Evolutionary conservation across 768 basidiomycete species (phyloP).

Genomic region (Floccularia luteovirens): DNA sequence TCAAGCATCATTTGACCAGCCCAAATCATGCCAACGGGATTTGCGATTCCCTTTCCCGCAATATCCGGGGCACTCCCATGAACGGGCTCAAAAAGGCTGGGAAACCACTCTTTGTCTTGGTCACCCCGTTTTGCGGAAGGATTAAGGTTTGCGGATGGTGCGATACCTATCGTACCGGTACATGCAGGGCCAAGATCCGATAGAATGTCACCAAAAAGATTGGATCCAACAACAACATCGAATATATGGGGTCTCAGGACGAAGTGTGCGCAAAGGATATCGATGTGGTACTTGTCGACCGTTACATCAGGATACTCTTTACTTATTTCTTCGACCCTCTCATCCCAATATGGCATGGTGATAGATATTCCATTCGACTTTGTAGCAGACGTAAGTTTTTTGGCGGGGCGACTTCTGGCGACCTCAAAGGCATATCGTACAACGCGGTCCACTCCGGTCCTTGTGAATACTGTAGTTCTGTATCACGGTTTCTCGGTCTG

Average conservation of each 20-base stretch:
- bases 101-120: conserved; percentile 30
- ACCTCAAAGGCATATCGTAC: conserved; percentile 46
- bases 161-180: conserved; percentile 49
- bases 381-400: conserved; percentile 44
- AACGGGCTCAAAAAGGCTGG: conserved; percentile 47
- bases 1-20: conserved; percentile 49
- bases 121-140: conserved; percentile 20
- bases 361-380: conserved; percentile 44
- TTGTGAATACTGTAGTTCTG: conserved; percentile 44
- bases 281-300: conserved; percentile 41
- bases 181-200: conserved; percentile 50
- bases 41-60: conserved; percentile 44
- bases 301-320: conserved; percentile 45
- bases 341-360: conserved; percentile 43
- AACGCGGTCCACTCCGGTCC: conserved; percentile 38
- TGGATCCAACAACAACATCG: conserved; percentile 49
- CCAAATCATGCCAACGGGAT: conserved; percentile 52
- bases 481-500: conserved; percentile 30
- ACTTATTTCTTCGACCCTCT: conserved; percentile 35
- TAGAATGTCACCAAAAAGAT: conserved; percentile 48
- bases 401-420: conserved; percentile 38
- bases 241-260: conserved; percentile 44
- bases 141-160: conserved; percentile 45
- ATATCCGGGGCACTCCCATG: conserved; percentile 56
- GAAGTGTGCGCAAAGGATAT: conserved; percentile 38